Base-by-base conservation (phyloP, 768 basidiomycete genomes). In the Austroboletus eburneus region DNA sequence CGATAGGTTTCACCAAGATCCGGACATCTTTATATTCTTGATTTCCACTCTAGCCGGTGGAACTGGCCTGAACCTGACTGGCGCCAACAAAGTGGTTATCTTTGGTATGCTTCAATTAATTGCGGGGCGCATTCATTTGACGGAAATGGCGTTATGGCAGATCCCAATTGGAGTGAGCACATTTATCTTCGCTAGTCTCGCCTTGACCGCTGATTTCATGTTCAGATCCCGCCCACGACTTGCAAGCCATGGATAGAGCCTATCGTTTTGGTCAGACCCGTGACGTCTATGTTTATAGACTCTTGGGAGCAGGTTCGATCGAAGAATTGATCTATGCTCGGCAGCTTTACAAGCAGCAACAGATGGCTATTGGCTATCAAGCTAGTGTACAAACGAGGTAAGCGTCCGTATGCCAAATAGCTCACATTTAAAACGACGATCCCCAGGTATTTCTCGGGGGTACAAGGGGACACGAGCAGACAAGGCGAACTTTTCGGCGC, bases 91-190 rank as follows among this genome's bases (percentile, higher is more conserved):
- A 67, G 95, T 96, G 18, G 87, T 93, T 22, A 87, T 93, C 34
- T 91, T 95, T 62, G 87, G 85, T 84, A 51, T 56, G 79, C 47
- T 38, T 32, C 4, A 39, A 32, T 30, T 21, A 18, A 52, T 43
- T 27, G 12, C 39, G 47, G 34, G n/a, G 43, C 23, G 39, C 39
- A 2, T 2, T 39, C 16, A 21, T 38, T 25, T 44, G 49, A 49
- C 17, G 27, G 18, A 8, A 41, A 34, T 39, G 21, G 33, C 17
- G 20, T 23, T 36, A 18, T 33, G 38, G n/a, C 54, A 88, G 91
- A 94, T 69, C 92, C 94, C 4, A 91, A 91, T 54, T 97, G 94
- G 94, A 97, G 91, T 91, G 64, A 63, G 88, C 71, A 81, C 70
- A 9, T 25, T 6, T 35, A 33, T 22, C 25, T 39, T 3, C 16